Evolutionary conservation across 176 grass and related monocot species (phyloP), one percentile per base, ranked within the genome.

Genomic region (Coix lacrymajobi): DNA sequence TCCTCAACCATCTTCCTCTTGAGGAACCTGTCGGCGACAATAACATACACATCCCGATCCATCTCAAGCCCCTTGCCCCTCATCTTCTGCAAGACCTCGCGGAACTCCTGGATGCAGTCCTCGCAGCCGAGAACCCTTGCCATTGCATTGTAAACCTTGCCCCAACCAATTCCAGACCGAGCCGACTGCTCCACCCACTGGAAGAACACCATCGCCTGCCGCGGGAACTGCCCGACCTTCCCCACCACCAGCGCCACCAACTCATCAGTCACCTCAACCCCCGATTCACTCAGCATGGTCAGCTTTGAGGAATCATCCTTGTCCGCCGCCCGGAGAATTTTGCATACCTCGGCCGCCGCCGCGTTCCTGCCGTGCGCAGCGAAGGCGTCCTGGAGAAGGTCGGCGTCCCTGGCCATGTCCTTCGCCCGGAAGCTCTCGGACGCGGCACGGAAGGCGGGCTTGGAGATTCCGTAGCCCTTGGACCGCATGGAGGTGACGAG

Each of bases 391-490:
- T 94, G 76, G 71, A 97, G 85, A 71, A 67, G 81, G 52, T 58
- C 46, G 6, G 80, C 74, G 81, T 97, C 94, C 46, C 90, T 91
- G 38, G 41, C 25, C 75, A 90, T 81, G 29, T 71, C 69, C 66
- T 81, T 80, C 63, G 85, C 71, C 62, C 43, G 20, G 79, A 92
- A 94, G 69, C 84, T 92, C 72, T 92, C 80, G 3, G 89, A 94
- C 7, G 91, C 83, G 4, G 67, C 64, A 72, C 81, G 68, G 62
- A 90, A 90, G 36, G 92, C 88, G 66, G 70, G 11, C 83, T 86
- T 94, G 20, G 92, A 76, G 40, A 97, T 84, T 7, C 89, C 89
- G 28, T 92, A 97, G 4, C 91, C 91, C 79, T 66, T 97, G 66
- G 87, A 64, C 38, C 73, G 83, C 94, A 94, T 94, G 56, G 71